Conservation (phyloP, 176 grass and related monocot genomes). For the Carex littledalei region DNA sequence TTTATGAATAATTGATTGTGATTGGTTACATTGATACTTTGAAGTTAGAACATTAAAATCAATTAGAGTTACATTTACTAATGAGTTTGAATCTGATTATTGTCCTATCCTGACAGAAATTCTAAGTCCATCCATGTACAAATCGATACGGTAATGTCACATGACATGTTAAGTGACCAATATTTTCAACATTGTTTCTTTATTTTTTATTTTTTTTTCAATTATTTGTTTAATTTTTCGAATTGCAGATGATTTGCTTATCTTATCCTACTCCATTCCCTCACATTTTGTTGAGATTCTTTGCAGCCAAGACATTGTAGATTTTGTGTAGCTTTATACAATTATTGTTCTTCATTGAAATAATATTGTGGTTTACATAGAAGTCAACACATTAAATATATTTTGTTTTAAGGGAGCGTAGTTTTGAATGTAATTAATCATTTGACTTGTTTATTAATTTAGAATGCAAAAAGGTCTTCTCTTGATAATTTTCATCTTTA, state of each 20-base stretch:
- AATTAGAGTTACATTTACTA: no score
- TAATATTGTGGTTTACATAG: background rate
- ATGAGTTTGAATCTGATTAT: no score
- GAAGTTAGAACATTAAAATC: no score
- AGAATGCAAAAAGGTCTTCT: background rate
- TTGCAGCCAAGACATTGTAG: background rate
- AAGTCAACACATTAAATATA: background rate
- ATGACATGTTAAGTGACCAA: no score
- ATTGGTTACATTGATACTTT: no score
- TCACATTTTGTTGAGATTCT: background rate
- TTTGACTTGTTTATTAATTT: background rate
- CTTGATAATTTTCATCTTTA: background rate
- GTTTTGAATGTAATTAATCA: background rate
- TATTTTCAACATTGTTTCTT: no score
- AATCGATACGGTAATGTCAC: no score
- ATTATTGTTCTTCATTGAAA: background rate
- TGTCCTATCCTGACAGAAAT: no score
- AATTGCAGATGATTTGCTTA: constrained; percentile 6
- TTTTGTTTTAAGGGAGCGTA: background rate
- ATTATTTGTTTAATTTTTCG: no score
- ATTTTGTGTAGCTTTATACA: background rate
- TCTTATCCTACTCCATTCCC: background rate
- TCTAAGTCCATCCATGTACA: no score
- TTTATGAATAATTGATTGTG: no score
- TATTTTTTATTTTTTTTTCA: no score